Base-by-base conservation (phyloP, 2,329 filamentous ascomycete species). In the Lecanicillium sp. region DNA sequence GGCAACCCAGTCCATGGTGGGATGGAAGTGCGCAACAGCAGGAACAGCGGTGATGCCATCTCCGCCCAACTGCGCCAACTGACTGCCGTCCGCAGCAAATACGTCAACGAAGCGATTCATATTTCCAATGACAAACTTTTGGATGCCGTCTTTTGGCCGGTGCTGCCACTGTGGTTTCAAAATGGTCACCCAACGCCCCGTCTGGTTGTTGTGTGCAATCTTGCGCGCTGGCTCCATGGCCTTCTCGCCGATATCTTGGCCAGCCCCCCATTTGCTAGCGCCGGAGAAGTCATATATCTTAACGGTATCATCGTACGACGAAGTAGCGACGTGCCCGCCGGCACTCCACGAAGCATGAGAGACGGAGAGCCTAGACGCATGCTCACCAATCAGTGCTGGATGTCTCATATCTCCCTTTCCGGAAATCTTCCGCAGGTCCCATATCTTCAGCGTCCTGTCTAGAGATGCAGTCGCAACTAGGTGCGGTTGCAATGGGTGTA, bases 91-190 rank as follows among this genome's bases (percentile, higher is more conserved):
- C 1, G 79, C 73, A 1, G 83, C 84, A 57, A 84, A 98, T 1
- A 98, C 75, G 54, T 98, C 92, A 2, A 97, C 87, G 51, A 96
- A 97, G 2, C 92, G 79, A 56, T 94, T 95, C 92, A 97, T 97
- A 50, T 97, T 98, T 2, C 87, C 92, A 41, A 98, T 90, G 17
- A 79, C 85, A 51, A 98, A 88, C 44, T 90, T 87, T 46, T 94
- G 82, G 5, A 94, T 79, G 7, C 81, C 81, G 42, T 92, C 87
- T 25, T 72, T 65, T 0, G 92, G 90, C 33, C 76, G 72, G 22
- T 76, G 69, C 59, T 98, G 92, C 92, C 92, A 98, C 51, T 95
- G 87, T 0, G 58, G 92, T 73, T 72, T 94, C 56, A 71, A 59
- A 25, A 76, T 95, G 0, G 87, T 94, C 0, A 96, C 88, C 87